A percentile compares a stretch with the other conserved stretches of the same genome.
Evolutionary conservation across 805 yeast species (phyloP).

Genomic region (Saccharomycopsis sp.): DNA sequence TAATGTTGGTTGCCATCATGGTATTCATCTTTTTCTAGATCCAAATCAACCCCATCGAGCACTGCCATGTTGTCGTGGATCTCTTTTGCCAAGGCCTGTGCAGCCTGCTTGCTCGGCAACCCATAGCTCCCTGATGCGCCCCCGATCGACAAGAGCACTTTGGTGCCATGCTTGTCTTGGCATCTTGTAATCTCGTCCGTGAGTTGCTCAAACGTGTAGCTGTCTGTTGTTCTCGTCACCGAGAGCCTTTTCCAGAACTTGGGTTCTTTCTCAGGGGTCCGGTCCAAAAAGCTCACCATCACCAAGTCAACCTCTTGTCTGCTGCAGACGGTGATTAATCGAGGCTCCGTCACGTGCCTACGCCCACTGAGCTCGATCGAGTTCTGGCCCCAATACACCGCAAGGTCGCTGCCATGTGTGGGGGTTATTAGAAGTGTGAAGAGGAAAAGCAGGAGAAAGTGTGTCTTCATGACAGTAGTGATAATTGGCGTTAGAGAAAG

Average conservation of each 20-base stretch:
- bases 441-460: too few species aligned
- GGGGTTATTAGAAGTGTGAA: too few species aligned
- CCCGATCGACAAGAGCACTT: conserved; percentile 53
- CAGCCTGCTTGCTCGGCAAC: conserved; percentile 40
- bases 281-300: conserved; percentile 58
- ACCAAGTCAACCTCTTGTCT: conserved; percentile 62
- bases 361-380: conserved; percentile 36
- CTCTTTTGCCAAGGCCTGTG: conserved; percentile 49
- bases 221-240: not conserved
- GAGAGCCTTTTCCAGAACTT: not conserved
- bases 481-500: too few species aligned
- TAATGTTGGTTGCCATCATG: conserved; percentile 74
- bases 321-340: conserved; percentile 50
- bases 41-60: conserved; percentile 90
- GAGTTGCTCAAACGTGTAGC: not conserved
- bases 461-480: too few species aligned
- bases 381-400: conserved; percentile 88
- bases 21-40: conserved; percentile 58
- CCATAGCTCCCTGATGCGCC: conserved; percentile 52
- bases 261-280: conserved; percentile 39
- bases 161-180: conserved; percentile 51
- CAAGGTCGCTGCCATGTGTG: too few species aligned
- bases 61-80: conserved; percentile 41
- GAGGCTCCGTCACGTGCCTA: conserved; percentile 3
- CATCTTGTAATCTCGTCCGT: conserved; percentile 47